phyloP scores from a whole-genome alignment of 441 rosid genomes.

The Viola pubescens region DNA sequence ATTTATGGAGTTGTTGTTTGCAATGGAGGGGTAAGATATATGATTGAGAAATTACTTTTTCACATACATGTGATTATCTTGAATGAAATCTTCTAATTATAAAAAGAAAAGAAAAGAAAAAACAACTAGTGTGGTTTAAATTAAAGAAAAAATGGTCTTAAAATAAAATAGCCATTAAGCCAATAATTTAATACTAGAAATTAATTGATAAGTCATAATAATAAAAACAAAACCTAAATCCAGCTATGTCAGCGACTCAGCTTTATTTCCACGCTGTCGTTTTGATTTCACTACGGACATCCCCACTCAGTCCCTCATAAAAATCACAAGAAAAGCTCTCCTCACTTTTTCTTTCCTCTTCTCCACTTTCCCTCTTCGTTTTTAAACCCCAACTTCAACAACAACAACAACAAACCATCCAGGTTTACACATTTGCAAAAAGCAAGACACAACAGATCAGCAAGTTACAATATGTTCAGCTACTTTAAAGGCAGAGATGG shows the following conservation, averaged over 20 bases:
- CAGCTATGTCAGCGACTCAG: neutral
- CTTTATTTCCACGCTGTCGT: conserved; percentile 31
- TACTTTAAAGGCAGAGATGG: conserved; percentile 46
- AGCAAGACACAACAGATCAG: neutral
- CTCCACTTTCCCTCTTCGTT: conserved; percentile 30
- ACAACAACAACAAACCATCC: neutral
- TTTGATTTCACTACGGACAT: neutral
- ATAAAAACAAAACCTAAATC: neutral
- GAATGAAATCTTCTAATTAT: neutral
- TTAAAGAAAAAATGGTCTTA: neutral
- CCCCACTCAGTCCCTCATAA: no score
- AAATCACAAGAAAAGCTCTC: neutral
- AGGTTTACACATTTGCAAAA: neutral
- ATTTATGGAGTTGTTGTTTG: no score
- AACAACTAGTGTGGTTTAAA: no score
- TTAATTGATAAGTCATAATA: neutral
- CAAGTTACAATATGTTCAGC: conserved; percentile 32
- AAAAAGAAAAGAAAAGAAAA: neutral
- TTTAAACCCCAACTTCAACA: conserved; percentile 24
- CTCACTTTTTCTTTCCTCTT: neutral
- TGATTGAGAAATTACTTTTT: no score
- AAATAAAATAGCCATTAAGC: neutral
- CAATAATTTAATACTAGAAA: neutral
- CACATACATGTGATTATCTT: no score
- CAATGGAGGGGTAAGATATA: no score